phyloP scores from a whole-genome alignment of 805 yeast species.

The Cyberlindnera saturnus region DNA sequence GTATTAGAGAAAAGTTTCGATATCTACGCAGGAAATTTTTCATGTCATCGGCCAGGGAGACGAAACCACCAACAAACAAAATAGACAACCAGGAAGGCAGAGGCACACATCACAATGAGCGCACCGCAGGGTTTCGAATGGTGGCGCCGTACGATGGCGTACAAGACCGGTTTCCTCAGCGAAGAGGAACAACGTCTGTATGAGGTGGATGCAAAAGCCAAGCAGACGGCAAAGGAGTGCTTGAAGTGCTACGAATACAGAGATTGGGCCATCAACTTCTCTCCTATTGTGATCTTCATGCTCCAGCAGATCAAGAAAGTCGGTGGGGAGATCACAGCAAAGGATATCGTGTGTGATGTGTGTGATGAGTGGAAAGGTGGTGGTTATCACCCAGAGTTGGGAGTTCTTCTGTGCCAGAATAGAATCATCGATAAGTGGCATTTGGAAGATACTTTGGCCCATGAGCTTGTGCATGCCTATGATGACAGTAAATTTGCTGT shows the following conservation, averaged over 20 bases:
- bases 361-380: constrained; percentile 86
- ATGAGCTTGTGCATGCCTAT: constrained; percentile 89
- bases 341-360: constrained; percentile 66
- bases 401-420: constrained; percentile 84
- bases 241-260: constrained; percentile 63
- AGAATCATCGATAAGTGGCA: constrained; percentile 63
- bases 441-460: constrained; percentile 85
- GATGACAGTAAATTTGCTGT: constrained; percentile 86
- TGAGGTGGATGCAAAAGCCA: constrained; percentile 45
- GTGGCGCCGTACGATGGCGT: constrained; percentile 73
- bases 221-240: constrained; percentile 50
- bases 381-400: constrained; percentile 88
- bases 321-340: constrained; percentile 42
- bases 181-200: constrained; percentile 47
- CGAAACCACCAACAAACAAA: no score
- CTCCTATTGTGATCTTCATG: constrained; percentile 87
- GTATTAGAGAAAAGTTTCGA: not conserved
- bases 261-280: constrained; percentile 72
- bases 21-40: no score
- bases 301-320: constrained; percentile 65
- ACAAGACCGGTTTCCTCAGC: constrained; percentile 63
- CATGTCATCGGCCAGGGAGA: no score
- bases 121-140: constrained; percentile 52
- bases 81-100: not conserved
- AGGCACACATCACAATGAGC: not conserved